phyloP scores from a whole-genome alignment of 2,329 filamentous ascomycete species.

The Xylariaceae sp. region DNA sequence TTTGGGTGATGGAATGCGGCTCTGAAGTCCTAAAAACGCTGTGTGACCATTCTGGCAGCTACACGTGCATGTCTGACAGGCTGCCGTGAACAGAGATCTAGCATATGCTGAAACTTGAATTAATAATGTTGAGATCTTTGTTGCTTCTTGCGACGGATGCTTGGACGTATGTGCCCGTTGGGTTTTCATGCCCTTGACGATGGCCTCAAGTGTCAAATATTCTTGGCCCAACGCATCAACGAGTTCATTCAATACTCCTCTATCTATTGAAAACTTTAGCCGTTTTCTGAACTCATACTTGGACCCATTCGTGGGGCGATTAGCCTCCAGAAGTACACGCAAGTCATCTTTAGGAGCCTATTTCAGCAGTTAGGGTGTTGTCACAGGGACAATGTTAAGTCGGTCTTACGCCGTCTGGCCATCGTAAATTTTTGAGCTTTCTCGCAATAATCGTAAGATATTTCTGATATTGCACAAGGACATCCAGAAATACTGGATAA shows the following conservation, averaged over 20 bases:
- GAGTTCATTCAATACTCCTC: neutral
- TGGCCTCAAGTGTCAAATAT: conserved; percentile 2
- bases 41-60: conserved; percentile 1
- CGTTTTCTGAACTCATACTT: conserved; percentile 3
- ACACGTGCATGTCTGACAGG: conserved; percentile 6
- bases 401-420: neutral
- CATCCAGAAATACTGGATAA: conserved; percentile 6
- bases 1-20: neutral
- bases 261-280: conserved; percentile 6
- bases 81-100: conserved; percentile 3
- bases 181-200: conserved; percentile 9
- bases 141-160: conserved; percentile 1
- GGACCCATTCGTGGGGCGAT: neutral
- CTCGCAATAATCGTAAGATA: conserved; percentile 10
- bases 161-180: neutral
- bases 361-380: neutral
- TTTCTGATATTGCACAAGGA: conserved; percentile 7
- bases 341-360: conserved; percentile 6
- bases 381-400: neutral
- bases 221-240: conserved; percentile 6
- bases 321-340: neutral
- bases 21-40: conserved; percentile 6
- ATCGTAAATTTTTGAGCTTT: conserved; percentile 6
- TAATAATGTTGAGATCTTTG: conserved; percentile 2
- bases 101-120: conserved; percentile 3